Percentiles rank a stretch among this genome's conserved stretches.
Evolutionary conservation across 345 rosid genomes (phyloP).

Genomic region (Eucalyptus guilfoylei): DNA sequence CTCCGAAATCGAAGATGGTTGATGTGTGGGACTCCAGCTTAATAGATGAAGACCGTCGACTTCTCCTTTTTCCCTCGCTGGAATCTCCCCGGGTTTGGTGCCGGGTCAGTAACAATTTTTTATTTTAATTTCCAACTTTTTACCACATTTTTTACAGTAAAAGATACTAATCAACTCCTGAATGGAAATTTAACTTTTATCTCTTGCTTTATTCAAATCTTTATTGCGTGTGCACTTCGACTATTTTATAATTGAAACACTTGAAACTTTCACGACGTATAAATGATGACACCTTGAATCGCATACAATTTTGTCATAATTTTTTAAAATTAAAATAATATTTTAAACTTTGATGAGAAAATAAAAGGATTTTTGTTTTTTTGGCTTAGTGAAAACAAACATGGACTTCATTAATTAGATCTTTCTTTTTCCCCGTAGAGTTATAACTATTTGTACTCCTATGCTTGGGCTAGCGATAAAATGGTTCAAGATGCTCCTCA

Average conservation of each 20-base stretch:
- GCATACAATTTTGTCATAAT: background rate
- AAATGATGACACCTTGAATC: background rate
- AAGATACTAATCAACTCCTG: background rate
- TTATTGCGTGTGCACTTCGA: background rate
- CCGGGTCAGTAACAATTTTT: background rate
- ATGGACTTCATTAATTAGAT: background rate
- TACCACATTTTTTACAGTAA: background rate
- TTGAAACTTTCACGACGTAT: too few relatives aligned
- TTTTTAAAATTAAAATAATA: too few relatives aligned
- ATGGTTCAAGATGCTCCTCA: conserved; percentile 16
- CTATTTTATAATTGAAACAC: background rate
- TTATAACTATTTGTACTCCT: background rate
- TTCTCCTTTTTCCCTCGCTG: background rate
- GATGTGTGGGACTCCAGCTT: background rate
- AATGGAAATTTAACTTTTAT: fast-evolving
- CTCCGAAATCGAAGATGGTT: background rate
- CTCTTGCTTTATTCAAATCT: background rate
- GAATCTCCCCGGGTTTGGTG: background rate
- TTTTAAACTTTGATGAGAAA: background rate
- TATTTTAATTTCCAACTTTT: background rate
- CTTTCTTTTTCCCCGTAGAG: background rate
- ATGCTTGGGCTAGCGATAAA: conserved; percentile 13
- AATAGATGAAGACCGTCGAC: background rate
- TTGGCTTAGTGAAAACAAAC: background rate
- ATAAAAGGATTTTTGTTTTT: background rate